phyloP scores from a whole-genome alignment of 371 early-diverging fungal species.

The Zychaea mexicana region DNA sequence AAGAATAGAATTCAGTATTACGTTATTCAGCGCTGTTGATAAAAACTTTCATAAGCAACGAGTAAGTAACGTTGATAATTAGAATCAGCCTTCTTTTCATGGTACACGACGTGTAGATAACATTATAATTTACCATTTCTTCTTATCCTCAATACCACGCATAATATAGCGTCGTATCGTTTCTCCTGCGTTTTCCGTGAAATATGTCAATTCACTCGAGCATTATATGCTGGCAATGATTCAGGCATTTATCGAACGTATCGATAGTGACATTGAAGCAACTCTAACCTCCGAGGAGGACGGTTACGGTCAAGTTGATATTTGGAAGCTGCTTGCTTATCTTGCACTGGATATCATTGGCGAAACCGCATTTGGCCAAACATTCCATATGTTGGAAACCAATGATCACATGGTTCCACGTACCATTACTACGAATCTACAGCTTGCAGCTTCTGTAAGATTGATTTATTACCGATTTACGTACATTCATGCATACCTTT shows the following conservation, averaged over 20 bases:
- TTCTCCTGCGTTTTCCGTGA: conserved; percentile 46
- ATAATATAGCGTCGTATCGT: conserved; percentile 40
- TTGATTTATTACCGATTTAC: too few species aligned
- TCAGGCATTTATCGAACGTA: conserved; percentile 17
- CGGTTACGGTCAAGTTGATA: conserved; percentile 27
- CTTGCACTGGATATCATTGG: conserved; percentile 52
- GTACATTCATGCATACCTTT: too few species aligned
- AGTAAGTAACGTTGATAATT: too few species aligned
- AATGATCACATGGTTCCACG: conserved; percentile 19
- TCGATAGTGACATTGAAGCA: conserved; percentile 19
- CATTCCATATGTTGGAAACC: conserved; percentile 48
- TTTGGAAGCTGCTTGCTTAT: conserved; percentile 35
- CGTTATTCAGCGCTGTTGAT: conserved; percentile 32
- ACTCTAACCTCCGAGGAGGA: background rate
- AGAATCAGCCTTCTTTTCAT: too few species aligned
- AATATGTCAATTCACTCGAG: conserved; percentile 45
- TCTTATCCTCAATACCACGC: too few species aligned
- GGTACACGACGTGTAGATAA: too few species aligned
- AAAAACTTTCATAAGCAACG: conserved; percentile 33
- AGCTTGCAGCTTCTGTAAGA: background rate
- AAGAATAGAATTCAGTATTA: too few species aligned
- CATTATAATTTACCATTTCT: too few species aligned
- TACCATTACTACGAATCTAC: background rate
- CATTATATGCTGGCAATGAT: conserved; percentile 25
- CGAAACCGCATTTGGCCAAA: conserved; percentile 36